A percentile compares a stretch with the other conserved stretches of the same genome.
Evolutionary conservation across 1,139 yeast species (phyloP).

Genomic region (Diutina catenulata): DNA sequence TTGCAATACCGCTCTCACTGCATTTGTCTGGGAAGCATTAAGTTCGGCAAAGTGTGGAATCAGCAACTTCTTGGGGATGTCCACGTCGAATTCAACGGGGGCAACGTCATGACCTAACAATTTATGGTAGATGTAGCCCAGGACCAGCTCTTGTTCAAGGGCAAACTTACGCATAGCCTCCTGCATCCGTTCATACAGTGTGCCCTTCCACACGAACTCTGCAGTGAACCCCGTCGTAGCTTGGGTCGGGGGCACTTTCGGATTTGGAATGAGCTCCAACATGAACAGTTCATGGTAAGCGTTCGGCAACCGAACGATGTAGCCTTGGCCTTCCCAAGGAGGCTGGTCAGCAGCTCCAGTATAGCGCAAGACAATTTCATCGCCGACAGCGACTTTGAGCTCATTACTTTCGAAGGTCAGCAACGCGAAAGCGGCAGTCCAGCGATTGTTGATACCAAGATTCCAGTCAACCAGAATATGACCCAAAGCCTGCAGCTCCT

Average conservation of each 20-base stretch:
- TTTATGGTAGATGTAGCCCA: constrained; percentile 69
- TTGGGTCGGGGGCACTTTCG: constrained; percentile 38
- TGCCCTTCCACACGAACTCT: constrained; percentile 85
- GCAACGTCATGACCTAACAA: constrained; percentile 74
- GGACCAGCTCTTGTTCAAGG: constrained; percentile 54
- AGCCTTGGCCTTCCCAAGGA: constrained; percentile 72
- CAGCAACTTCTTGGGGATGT: constrained; percentile 50
- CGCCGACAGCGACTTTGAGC: constrained; percentile 76
- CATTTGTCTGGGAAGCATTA: constrained; percentile 69
- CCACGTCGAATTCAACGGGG: constrained; percentile 47
- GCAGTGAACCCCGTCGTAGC: constrained; percentile 63
- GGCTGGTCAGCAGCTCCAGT: constrained; percentile 19
- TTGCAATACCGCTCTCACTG: constrained; percentile 60
- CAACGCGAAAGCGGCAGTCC: constrained; percentile 30
- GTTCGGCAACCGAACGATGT: constrained; percentile 60
- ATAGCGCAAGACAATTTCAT: constrained; percentile 41
- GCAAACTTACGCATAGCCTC: constrained; percentile 66
- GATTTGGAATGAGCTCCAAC: constrained; percentile 44
- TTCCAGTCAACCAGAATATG: constrained; percentile 72
- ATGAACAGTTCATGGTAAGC: constrained; percentile 61
- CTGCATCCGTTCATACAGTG: constrained; percentile 78
- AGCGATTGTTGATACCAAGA: constrained; percentile 42
- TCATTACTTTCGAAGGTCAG: constrained; percentile 58
- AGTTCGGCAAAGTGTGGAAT: constrained; percentile 59
- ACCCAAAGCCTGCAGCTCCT: constrained; percentile 71